Percentiles rank a stretch among this genome's conserved stretches.
phyloP scores from a whole-genome alignment of 2,329 filamentous ascomycete genomes.

The Botrytis byssoidea region DNA sequence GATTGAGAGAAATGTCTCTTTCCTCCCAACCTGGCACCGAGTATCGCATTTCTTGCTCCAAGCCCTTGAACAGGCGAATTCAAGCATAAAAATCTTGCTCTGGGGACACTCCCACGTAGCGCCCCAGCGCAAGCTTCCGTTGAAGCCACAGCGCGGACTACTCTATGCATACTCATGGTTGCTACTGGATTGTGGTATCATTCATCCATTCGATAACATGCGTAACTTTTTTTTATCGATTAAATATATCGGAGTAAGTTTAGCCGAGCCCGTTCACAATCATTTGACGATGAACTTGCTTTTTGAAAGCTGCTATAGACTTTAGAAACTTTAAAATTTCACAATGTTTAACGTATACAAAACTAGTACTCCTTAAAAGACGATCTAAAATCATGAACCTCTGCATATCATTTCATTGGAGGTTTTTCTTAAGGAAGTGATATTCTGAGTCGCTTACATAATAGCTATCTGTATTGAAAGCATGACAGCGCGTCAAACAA shows the following conservation, averaged over 20 bases:
- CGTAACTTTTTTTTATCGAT: conserved; percentile 26
- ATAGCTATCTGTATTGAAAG: background rate
- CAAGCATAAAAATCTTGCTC: conserved; percentile 36
- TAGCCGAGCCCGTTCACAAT: conserved; percentile 15
- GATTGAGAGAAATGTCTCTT: conserved; percentile 37
- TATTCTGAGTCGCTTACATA: conserved; percentile 1
- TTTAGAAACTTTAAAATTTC: background rate
- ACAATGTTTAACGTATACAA: background rate
- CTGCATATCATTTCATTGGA: background rate
- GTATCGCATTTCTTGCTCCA: conserved; percentile 23
- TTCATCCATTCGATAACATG: conserved; percentile 15
- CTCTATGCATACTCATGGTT: conserved; percentile 36
- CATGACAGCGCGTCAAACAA: conserved; percentile 17
- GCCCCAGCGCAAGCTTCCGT: conserved; percentile 31
- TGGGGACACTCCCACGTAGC: conserved; percentile 28
- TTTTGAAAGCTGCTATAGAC: background rate
- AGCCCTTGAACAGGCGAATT: conserved; percentile 31
- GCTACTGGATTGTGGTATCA: conserved; percentile 10
- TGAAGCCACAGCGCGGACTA: conserved; percentile 33
- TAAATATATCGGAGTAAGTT: conserved; percentile 7
- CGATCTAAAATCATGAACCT: background rate
- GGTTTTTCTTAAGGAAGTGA: background rate
- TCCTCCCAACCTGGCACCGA: conserved; percentile 23
- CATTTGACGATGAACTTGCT: background rate
- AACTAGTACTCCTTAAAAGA: background rate